Base-by-base conservation (phyloP, 75 land plant genomes). In the Adiantum capillusveneris region DNA sequence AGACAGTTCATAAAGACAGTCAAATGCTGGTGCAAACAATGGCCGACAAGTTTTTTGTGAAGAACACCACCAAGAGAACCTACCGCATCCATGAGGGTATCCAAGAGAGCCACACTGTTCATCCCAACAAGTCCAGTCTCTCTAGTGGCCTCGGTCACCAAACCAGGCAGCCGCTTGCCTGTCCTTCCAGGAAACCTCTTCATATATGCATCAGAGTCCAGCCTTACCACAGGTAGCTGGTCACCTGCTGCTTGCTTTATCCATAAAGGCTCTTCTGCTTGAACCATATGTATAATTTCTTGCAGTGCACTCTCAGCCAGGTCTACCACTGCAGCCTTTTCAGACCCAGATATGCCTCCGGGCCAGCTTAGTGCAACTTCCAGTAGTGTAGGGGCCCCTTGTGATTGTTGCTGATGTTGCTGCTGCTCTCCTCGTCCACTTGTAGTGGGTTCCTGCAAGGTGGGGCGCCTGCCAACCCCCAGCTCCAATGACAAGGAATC, bases 41-140 rank as follows among this genome's bases (percentile, higher is more conserved):
- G 37, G 7, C 37, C 3, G 9, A 3, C 7, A 34, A 34, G 3
- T 34, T 34, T 34, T 5, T 34, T 34, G 3, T 34, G 7, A 34
- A 3, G 9, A 34, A 34, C 37, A 34, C 3, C 37, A 53, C 28
- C 9, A 53, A 24, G 20, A 48, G 29, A 53, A 27, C 60, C 71
- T 71, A 87, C 92, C 21, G 75, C 80, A 73, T 90, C 92, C 59
- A 90, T 58, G 57, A 90, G 82, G 22, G 81, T 79, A 46, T 87
- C 96, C n/a, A 87, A 81, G 22, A 90, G 41, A 7, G 63, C 72
- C 46, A 74, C 51, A 36, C 81, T 79, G 57, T 84, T 87, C 77
- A 87, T 83, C 11, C 79, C 81, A 43, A 90, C 92, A 14, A 88
- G 49, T 3, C 80, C 73, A 43, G 63, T 78, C 30, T 80, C 84